Conservation (phyloP, 805 yeast genomes). For the Lipomyces sp. region DNA sequence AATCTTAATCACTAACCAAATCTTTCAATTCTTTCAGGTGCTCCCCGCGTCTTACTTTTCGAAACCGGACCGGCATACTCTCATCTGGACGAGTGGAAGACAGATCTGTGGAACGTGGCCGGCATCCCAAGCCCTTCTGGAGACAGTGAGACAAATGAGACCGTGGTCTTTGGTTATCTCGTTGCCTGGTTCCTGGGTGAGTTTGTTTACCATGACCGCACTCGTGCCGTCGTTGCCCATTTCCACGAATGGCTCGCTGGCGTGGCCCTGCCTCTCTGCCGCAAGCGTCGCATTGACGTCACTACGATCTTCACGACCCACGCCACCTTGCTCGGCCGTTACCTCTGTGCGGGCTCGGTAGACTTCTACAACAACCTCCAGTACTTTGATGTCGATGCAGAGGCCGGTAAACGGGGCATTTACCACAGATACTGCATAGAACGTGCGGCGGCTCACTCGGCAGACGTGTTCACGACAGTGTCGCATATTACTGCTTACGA, state of each 20-base stretch:
- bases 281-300: constrained; percentile 88
- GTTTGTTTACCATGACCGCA: constrained; percentile 78
- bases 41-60: constrained; percentile 88
- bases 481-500: constrained; percentile 98
- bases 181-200: constrained; percentile 99
- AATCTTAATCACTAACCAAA: too few relatives aligned
- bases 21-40: constrained; percentile 54
- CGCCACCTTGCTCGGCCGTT: constrained; percentile 93
- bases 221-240: constrained; percentile 89
- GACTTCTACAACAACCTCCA: constrained; percentile 93
- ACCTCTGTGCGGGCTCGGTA: constrained; percentile 93
- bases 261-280: constrained; percentile 88
- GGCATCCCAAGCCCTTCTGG: constrained; percentile 93
- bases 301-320: constrained; percentile 97
- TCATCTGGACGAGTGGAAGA: constrained; percentile 87
- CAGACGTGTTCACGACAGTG: constrained; percentile 97
- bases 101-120: constrained; percentile 87
- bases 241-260: constrained; percentile 99
- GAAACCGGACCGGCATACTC: constrained; percentile 76
- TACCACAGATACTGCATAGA: constrained; percentile 97
- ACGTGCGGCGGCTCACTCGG: constrained; percentile 92
- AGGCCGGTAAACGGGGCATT: constrained; percentile 97
- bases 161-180: constrained; percentile 86
- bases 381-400: constrained; percentile 91
- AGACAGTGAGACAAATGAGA: constrained; percentile 88